Evolutionary conservation across 306 rosid genomes (phyloP).

Genomic region (Acacia confusa): DNA sequence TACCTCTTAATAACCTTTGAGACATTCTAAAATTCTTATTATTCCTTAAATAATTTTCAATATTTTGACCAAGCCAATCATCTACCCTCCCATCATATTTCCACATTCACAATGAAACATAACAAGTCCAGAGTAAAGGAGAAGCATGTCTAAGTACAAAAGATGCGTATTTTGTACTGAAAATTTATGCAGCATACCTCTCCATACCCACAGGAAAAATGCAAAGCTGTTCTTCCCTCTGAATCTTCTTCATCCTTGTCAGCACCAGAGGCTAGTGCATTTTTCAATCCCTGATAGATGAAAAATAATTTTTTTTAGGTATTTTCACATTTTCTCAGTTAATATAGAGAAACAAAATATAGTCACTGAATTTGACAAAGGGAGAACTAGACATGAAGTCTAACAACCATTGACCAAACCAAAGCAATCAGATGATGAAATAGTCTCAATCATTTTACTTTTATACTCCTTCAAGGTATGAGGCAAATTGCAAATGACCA

Average conservation of each 20-base stretch:
- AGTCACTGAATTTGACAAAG: constrained; percentile 21
- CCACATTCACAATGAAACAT: constrained; percentile 6
- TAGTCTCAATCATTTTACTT: background rate
- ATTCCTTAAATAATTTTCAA: background rate
- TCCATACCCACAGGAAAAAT: constrained; percentile 98
- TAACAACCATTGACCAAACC: background rate
- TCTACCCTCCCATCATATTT: constrained; percentile 15
- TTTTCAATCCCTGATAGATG: constrained; percentile 76
- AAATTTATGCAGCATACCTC: constrained; percentile 65
- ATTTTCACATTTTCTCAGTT: constrained; percentile 25
- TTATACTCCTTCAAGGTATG: background rate
- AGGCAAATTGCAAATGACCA: background rate
- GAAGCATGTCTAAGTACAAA: background rate
- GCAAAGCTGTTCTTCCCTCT: constrained; percentile 97
- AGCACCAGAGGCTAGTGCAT: constrained; percentile 80
- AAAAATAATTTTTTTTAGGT: constrained; percentile 13
- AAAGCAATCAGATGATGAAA: background rate
- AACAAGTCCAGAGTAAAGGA: background rate
- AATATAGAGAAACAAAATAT: background rate
- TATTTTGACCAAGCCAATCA: background rate
- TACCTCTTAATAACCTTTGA: background rate
- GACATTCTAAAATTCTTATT: background rate
- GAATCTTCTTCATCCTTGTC: constrained; percentile 96
- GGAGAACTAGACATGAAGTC: constrained; percentile 10
- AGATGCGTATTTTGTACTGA: background rate